These are phyloP conservation scores for Apiotrichum brassicae DNA, from an alignment of 1,284 basidiomycete genomes.

Conservation along the genomic window DNA sequence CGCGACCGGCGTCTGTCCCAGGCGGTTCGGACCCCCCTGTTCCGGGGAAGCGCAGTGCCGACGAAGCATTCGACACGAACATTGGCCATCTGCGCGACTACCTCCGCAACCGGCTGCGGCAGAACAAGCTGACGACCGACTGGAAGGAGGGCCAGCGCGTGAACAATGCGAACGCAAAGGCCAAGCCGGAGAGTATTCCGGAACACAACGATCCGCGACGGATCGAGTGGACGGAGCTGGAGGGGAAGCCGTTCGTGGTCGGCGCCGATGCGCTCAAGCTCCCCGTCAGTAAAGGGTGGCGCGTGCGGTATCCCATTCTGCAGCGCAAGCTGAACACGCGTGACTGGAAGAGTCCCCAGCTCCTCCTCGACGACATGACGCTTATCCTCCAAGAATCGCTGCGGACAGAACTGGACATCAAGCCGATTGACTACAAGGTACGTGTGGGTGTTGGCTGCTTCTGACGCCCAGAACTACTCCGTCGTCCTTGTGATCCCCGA, in stretches of 20 bases:
- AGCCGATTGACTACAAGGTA: conserved; percentile 57
- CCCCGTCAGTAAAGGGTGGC: conserved; percentile 61
- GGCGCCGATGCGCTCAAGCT: conserved; percentile 62
- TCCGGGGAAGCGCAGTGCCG: conserved; percentile 27
- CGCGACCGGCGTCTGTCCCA: conserved; percentile 18
- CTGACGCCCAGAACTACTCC: conserved; percentile 58
- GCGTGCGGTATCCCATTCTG: conserved; percentile 69
- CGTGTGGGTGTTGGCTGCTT: not conserved
- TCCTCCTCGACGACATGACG: conserved; percentile 70
- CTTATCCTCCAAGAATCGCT: conserved; percentile 60
- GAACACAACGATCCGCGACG: conserved; percentile 73
- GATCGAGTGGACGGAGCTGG: conserved; percentile 67
- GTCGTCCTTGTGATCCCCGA: conserved; percentile 89
- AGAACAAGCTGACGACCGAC: conserved; percentile 73
- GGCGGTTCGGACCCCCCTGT: conserved; percentile 26
- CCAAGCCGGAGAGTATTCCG: conserved; percentile 64
- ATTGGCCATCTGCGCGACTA: conserved; percentile 65
- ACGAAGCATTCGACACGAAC: conserved; percentile 57
- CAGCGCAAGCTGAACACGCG: conserved; percentile 69
- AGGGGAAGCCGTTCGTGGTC: conserved; percentile 28
- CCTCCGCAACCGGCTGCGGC: conserved; percentile 75
- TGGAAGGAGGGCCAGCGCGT: conserved; percentile 68
- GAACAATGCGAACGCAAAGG: conserved; percentile 54
- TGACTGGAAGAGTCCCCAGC: conserved; percentile 64
- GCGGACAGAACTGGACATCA: conserved; percentile 58